These are phyloP conservation scores for Rheum nobile DNA, from an alignment of 148 eudicot genomes.

Conservation along the genomic window DNA sequence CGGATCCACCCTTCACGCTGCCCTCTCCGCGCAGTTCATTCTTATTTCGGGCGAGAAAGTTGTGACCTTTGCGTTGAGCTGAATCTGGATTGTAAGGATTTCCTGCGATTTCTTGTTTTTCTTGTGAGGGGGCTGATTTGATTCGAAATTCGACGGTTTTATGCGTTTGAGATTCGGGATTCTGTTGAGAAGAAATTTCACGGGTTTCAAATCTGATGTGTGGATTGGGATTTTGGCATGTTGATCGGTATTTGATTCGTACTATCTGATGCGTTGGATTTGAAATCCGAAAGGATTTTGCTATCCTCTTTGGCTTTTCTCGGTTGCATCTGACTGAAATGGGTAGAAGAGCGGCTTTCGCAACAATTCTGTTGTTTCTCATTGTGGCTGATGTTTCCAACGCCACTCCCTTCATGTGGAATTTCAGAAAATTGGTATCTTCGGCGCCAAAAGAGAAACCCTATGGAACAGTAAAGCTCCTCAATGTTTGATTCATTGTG, in stretches of 20 bases:
- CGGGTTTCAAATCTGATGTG: not conserved
- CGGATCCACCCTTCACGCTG: not conserved
- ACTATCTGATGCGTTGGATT: not conserved
- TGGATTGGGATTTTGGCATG: not conserved
- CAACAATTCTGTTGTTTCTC: conserved; percentile 3
- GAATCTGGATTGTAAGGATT: not conserved
- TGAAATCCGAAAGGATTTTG: not conserved
- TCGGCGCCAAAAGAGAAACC: not conserved
- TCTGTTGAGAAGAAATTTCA: not conserved
- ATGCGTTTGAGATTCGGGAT: not conserved
- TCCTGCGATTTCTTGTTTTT: not conserved
- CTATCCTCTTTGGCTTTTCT: not conserved
- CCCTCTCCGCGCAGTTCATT: not conserved
- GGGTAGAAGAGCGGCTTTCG: not conserved
- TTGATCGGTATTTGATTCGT: not conserved
- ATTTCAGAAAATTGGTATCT: conserved; percentile 8
- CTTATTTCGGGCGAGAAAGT: not conserved
- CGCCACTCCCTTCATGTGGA: conserved; percentile 4
- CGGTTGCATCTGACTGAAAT: not conserved
- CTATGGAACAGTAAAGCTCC: not conserved
- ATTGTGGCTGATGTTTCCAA: not conserved
- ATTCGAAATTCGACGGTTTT: not conserved
- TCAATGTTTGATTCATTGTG: not conserved
- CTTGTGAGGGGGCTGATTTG: not conserved
- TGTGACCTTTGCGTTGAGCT: conserved; percentile 4